Evolutionary conservation across 306 rosid genomes (phyloP).

Genomic region (Pyrus communis): DNA sequence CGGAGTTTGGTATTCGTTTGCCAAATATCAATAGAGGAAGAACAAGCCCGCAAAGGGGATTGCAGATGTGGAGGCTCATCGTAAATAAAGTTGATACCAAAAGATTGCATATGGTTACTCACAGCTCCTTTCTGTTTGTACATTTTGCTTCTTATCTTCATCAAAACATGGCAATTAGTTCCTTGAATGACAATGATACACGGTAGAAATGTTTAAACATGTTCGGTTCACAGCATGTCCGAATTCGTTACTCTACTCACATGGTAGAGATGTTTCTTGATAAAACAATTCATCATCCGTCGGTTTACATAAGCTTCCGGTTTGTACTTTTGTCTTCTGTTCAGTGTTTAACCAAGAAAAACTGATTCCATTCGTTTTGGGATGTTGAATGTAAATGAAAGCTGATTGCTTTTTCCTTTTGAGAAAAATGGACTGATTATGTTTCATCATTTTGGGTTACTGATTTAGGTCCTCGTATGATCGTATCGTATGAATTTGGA

Average conservation of each 20-base stretch:
- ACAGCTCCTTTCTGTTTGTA: constrained; percentile 12
- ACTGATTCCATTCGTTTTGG: not conserved
- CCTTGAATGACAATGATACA: not conserved
- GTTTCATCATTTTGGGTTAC: not conserved
- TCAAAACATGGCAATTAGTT: not conserved
- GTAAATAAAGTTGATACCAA: constrained; percentile 34
- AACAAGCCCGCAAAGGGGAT: constrained; percentile 42
- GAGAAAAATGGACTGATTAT: not conserved
- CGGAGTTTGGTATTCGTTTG: constrained; percentile 88
- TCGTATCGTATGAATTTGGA: not conserved
- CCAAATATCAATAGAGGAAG: constrained; percentile 75
- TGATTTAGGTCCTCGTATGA: not conserved
- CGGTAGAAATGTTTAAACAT: not conserved
- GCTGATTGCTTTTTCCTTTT: not conserved
- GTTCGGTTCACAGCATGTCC: not conserved
- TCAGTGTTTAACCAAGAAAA: not conserved
- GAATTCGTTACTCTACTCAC: not conserved
- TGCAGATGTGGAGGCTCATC: constrained; percentile 51
- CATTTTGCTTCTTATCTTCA: not conserved
- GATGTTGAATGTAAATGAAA: not conserved
- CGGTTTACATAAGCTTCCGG: not conserved
- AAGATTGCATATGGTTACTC: constrained; percentile 9
- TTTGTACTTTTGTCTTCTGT: not conserved
- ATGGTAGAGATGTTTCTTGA: not conserved
- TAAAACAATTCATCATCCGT: not conserved